Evolutionary conservation across 371 early-diverging fungal genomes (phyloP).

Genomic region (Mucor mucedo): DNA sequence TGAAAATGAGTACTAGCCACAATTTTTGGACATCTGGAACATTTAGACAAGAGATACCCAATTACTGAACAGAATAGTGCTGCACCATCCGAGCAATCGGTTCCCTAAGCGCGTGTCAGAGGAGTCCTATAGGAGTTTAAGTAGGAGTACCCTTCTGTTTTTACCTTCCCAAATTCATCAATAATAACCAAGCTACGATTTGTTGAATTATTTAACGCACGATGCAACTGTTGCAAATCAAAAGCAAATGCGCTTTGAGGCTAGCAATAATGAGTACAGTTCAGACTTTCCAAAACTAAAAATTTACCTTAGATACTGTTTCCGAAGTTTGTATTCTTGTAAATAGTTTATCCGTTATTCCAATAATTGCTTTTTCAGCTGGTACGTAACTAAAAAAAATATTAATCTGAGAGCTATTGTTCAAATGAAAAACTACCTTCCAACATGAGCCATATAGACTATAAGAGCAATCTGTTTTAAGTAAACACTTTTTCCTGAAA

Average conservation of each 20-base stretch:
- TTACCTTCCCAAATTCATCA: conserved; percentile 68
- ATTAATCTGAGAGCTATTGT: neutral
- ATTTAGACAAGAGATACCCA: conserved; percentile 52
- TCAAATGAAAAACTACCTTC: conserved; percentile 47
- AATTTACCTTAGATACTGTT: conserved; percentile 51
- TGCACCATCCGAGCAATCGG: conserved; percentile 59
- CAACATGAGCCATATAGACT: conserved; percentile 81
- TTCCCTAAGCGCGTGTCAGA: conserved; percentile 34
- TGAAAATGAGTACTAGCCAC: conserved; percentile 74
- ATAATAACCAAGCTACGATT: conserved; percentile 60
- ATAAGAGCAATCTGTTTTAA: conserved; percentile 81
- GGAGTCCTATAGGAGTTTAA: neutral
- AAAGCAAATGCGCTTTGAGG: conserved; percentile 74
- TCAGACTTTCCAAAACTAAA: too few species aligned
- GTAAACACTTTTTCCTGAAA: conserved; percentile 81
- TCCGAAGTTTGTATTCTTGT: conserved; percentile 73
- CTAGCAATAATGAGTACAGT: conserved; percentile 30
- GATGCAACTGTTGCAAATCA: conserved; percentile 70
- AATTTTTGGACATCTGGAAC: conserved; percentile 46
- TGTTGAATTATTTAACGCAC: conserved; percentile 59
- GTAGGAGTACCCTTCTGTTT: neutral
- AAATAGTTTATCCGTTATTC: conserved; percentile 90
- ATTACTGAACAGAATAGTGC: conserved; percentile 64
- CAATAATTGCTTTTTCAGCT: conserved; percentile 78
- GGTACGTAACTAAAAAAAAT: conserved; percentile 90